Evolutionary conservation across 148 eudicot genomes (phyloP), one percentile per base, ranked within the genome.

Genomic region (Fallopia convolvulus): DNA sequence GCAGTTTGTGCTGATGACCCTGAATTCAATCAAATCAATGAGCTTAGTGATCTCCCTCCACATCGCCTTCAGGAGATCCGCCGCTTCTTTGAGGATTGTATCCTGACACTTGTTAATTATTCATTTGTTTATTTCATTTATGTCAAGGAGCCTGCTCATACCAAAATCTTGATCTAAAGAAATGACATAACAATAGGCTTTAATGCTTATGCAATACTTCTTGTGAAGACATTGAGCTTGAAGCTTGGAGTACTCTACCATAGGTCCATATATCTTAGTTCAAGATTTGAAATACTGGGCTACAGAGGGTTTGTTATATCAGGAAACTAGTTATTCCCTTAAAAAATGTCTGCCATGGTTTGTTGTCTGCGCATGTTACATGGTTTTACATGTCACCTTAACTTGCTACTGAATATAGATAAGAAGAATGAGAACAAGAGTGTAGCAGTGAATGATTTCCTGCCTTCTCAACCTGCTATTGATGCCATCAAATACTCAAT

Each of bases 1-100:
- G 98, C 98, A 61, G 97, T 93, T 36, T 93, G 98, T 82, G 93
- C 91, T 74, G 97, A 93, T 83, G 98, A 93, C 75, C 98, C 98
- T 52, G 97, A 93, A 81, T 93, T 84, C 81, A 90, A 91, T 79
- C 93, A 93, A 78, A 86, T 80, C 79, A 86, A 56, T 18, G 89
- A 92, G 80, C 90, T 93, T 74, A 87, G 76, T 80, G 91, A 93
- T 61, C 88, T 93, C 74, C 89, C 98, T 70, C 97, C 94, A 42
- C 98, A 93, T 56, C 98, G 94, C 70, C 98, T 93, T 76, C 93
- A 94, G 77, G 97, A 93, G 79, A 93, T 91, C 76, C 88, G 95
- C 13, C 92, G 93, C 77, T 89, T 90, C 86, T 90, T 94, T 82
- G 97, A 93, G 82, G 98, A 93, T 86, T 89, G 98, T 90, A 92